Conservation (phyloP, 257 asterid species). For the Penstemon eatonii region DNA sequence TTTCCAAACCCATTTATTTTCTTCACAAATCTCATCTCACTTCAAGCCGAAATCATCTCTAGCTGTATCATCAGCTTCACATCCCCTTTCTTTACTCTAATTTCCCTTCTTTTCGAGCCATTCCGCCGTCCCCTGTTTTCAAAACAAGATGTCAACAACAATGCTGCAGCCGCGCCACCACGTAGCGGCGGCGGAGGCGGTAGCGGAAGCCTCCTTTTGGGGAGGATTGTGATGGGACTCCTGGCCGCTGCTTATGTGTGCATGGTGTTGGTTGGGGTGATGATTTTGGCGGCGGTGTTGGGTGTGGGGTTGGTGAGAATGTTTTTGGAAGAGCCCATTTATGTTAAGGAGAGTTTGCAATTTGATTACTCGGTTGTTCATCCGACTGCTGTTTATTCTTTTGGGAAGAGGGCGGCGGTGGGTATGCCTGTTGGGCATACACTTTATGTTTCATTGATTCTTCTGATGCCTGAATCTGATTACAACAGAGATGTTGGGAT, state of each 20-base stretch:
- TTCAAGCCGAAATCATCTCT: constrained; percentile 39
- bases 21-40: constrained; percentile 39
- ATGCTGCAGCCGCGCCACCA: constrained; percentile 6
- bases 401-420: constrained; percentile 13
- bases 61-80: constrained; percentile 27
- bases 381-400: constrained; percentile 55
- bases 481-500: constrained; percentile 79
- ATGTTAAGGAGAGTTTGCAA: constrained; percentile 45
- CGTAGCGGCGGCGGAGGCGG: constrained; percentile 10
- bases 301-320: constrained; percentile 60
- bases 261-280: constrained; percentile 39
- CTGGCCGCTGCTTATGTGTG: constrained; percentile 63
- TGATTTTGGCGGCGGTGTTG: constrained; percentile 47
- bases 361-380: constrained; percentile 62
- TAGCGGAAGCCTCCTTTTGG: constrained; percentile 35
- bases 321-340: constrained; percentile 74
- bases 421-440: constrained; percentile 68
- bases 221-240: constrained; percentile 55
- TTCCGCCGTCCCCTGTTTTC: constrained; percentile 21
- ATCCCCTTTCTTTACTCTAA: constrained; percentile 33
- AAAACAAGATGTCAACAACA: constrained; percentile 12
- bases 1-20: constrained; percentile 35
- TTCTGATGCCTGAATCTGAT: constrained; percentile 83
- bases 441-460: constrained; percentile 54
- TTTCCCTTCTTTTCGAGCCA: constrained; percentile 25